Base-by-base conservation (phyloP, 169 alveolate genomes). In the Eimeria acervulina region DNA sequence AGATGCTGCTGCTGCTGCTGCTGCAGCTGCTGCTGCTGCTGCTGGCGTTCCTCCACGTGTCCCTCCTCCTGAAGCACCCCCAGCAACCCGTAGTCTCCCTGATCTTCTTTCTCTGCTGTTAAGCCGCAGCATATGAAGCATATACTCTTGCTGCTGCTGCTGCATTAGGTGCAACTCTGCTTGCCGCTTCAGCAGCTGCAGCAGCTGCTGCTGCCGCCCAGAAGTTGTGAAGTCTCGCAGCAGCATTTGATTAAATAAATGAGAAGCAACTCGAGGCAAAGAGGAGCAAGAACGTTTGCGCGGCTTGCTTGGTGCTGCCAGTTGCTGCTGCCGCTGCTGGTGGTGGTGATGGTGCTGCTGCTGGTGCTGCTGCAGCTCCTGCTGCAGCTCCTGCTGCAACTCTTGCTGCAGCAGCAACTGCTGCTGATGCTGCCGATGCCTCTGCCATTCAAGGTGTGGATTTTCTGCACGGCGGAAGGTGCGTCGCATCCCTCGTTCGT, bases 121-220 rank as follows among this genome's bases (percentile, higher is more conserved):
- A 13, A 74, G 52, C 51, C 21, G 38, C 12, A 74, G 85, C 52
- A 74, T 74, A 36, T 74, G 85, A 10, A 74, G 1, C 90, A 81
- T 63, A 26, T 36, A 63, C 36, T 40, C 51, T 38, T 47, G 90
- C 36, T 47, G 72, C 90, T 36, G 68, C 68, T 81, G 90, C 90
- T 81, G 90, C 68, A 81, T n/a, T 40, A 19, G 63, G 21, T 47
- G 90, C 40, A 81, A 68, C 68, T 81, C 51, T 36, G 42, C 42
- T 21, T 74, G 85, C 26, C 40, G 44, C 85, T 74, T 36, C 85
- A 74, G 51, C 38, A 74, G 85, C 42, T 74, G 85, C 42, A 74
- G 85, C 85, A 74, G 85, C 85, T 74, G 85, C 85, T 36, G 85
- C 85, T 74, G 85, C n/a, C 28, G 44, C 52, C 85, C 85, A 1